Evolutionary conservation across 208 protist species (phyloP).

Genomic region (Acanthamoeba royreba): DNA sequence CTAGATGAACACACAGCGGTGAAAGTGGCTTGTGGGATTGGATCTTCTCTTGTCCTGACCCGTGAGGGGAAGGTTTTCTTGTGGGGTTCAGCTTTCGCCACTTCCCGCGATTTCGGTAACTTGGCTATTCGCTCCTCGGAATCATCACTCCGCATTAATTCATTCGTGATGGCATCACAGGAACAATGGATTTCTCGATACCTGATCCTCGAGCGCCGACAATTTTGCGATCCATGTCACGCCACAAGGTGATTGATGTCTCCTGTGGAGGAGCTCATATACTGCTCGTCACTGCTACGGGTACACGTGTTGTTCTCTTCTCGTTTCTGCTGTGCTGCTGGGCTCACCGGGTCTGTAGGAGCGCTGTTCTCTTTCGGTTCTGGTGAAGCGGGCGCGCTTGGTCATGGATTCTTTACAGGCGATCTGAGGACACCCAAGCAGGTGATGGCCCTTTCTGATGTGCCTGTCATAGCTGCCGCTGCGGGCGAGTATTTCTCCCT

Average conservation of each 20-base stretch:
- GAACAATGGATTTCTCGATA: background rate
- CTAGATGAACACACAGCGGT: background rate
- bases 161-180: background rate
- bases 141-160: background rate
- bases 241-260: background rate
- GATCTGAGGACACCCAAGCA: background rate
- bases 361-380: conserved; percentile 14
- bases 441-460: background rate
- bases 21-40: conserved; percentile 1
- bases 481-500: conserved; percentile 30
- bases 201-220: background rate
- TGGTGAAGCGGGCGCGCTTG: background rate
- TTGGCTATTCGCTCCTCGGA: background rate
- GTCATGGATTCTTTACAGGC: conserved; percentile 26
- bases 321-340: too few species aligned
- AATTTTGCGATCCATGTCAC: background rate
- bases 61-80: background rate
- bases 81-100: background rate
- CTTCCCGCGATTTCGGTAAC: background rate
- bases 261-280: conserved; percentile 18
- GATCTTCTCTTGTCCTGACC: background rate
- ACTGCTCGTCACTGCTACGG: background rate
- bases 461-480: background rate
- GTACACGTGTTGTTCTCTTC: background rate
- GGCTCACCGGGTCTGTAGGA: background rate